Base-by-base conservation (phyloP, 257 asterid genomes). In the Ajuga chamaepitys region DNA sequence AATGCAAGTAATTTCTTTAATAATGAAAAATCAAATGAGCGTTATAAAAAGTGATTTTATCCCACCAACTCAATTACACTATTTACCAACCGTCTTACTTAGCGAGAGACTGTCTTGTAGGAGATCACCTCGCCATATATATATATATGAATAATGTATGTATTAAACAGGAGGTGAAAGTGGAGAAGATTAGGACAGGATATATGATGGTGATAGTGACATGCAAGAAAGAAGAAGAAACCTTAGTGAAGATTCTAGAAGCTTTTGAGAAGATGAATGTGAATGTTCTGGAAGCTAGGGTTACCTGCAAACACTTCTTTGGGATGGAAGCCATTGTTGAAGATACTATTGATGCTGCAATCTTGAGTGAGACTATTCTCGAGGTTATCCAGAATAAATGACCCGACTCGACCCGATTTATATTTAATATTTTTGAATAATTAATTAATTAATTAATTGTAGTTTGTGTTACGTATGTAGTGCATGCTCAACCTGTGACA, bases 311-410 rank as follows among this genome's bases (percentile, higher is more conserved):
- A 2, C 82, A 83, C 66, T 78, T 88, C 55, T 88, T 88, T 40
- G 66, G 79, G 2, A 78, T 88, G 89, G 91, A 86, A 77, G 91
- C 95, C 50, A 77, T 86, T 75, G 87, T 84, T 32, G 84, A 82
- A 47, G 88, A 75, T 37, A 61, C 28, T 11, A n/a, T 80, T 56
- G 85, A 77, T 61, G 78, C 67, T 16, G 72, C 70, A 57, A 63
- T 42, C 35, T 68, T 88, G 52, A 80, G 58, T 46, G 63, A 68
- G 64, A 71, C 82, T 44, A 64, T 88, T 47, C 67, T 76, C 62
- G 61, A 64, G 40, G 79, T 82, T 46, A 72, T 88, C 72, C 75
- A 67, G 24, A 78, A 45, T 30, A 74, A 68, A n/a, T n/a, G n/a
- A n/a, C n/a, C n/a, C n/a, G n/a, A n/a, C n/a, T n/a, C n/a, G n/a